phyloP scores from a whole-genome alignment of 176 grass and related monocot species.

The Urochloa ruziziensis region DNA sequence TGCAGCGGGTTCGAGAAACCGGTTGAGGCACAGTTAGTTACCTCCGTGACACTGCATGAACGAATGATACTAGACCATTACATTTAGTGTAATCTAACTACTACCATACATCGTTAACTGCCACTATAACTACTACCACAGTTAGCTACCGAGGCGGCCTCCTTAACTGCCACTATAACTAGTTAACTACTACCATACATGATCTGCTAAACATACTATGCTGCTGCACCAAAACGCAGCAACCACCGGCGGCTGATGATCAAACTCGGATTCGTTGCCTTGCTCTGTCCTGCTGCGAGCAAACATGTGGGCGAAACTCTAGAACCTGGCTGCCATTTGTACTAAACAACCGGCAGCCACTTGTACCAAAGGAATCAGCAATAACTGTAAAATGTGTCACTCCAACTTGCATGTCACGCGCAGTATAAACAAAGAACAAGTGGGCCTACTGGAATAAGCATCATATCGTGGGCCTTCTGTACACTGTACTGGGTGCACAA shows the following conservation, averaged over 20 bases:
- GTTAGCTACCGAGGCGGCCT: too few relatives aligned
- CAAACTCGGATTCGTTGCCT: constrained; percentile 21
- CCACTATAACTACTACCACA: too few relatives aligned
- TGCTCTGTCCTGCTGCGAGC: neutral
- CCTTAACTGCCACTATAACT: neutral
- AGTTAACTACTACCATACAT: too few relatives aligned
- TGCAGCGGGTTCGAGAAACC: neutral
- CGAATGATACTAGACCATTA: too few relatives aligned
- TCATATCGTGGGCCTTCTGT: neutral
- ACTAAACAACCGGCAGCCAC: constrained; percentile 5
- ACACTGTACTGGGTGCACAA: neutral
- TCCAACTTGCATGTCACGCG: constrained; percentile 21
- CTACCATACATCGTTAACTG: too few relatives aligned
- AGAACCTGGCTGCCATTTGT: constrained; percentile 9
- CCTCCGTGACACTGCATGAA: neutral
- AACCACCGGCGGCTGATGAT: constrained; percentile 33
- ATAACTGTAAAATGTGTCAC: constrained; percentile 8
- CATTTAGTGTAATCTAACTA: too few relatives aligned
- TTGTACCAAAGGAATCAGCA: neutral
- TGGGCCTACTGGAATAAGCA: constrained; percentile 17
- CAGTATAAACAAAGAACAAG: constrained; percentile 37
- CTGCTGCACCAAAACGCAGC: neutral
- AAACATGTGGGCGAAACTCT: constrained; percentile 26
- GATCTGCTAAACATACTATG: constrained; percentile 14
- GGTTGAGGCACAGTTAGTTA: neutral